Evolutionary conservation across 495 filamentous ascomycete genomes (phyloP).

Genomic region (Penicillium parvum): DNA sequence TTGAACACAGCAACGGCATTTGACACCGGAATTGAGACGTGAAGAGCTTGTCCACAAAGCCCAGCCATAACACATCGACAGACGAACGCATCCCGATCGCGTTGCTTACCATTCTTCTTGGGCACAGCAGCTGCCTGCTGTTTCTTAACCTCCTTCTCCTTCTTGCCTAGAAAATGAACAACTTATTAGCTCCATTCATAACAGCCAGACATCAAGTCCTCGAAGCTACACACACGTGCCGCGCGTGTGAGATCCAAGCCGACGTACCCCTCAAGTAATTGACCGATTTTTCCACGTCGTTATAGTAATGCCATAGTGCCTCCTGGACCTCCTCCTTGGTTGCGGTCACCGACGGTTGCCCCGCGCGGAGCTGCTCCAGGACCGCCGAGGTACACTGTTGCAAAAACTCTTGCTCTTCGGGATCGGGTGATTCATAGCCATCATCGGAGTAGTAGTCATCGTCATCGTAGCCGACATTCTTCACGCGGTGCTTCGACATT

Average conservation of each 20-base stretch:
- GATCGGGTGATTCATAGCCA: conserved; percentile 40
- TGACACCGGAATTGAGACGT: not conserved
- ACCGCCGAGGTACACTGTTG: conserved; percentile 39
- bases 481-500: conserved; percentile 49
- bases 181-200: conserved; percentile 1
- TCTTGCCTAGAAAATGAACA: conserved; percentile 31
- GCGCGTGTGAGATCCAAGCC: no score
- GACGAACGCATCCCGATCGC: conserved; percentile 12
- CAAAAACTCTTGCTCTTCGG: conserved; percentile 41
- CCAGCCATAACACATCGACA: conserved; percentile 27
- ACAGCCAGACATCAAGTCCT: not conserved
- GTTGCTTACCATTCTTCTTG: conserved; percentile 50
- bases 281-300: conserved; percentile 80
- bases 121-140: conserved; percentile 35
- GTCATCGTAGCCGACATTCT: conserved; percentile 43
- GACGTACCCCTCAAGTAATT: conserved; percentile 67
- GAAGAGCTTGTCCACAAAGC: no score
- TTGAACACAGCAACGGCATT: conserved; percentile 3
- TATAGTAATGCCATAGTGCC: conserved; percentile 92
- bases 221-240: not conserved
- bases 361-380: conserved; percentile 34
- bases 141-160: conserved; percentile 38
- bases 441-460: conserved; percentile 41
- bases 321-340: conserved; percentile 71
- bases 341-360: conserved; percentile 37